These are phyloP conservation scores for Capsicum pubescens DNA, from an alignment of 257 asterid genomes.

Conservation along the genomic window DNA sequence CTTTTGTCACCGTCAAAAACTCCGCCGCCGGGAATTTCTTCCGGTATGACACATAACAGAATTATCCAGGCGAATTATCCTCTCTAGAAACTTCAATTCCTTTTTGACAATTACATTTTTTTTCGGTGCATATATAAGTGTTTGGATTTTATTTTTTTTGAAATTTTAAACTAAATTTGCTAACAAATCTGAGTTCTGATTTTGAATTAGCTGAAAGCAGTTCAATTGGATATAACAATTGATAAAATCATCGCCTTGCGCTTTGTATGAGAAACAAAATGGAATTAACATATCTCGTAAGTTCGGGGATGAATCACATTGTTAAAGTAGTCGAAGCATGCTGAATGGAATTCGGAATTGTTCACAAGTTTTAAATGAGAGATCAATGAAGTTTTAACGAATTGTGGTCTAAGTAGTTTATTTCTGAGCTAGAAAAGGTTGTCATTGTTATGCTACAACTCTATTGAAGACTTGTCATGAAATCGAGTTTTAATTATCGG, in stretches of 20 bases:
- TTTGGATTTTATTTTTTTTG: background rate
- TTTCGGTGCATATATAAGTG: background rate
- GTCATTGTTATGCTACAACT: background rate
- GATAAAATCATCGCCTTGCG: background rate
- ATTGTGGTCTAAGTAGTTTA: background rate
- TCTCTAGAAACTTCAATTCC: slow-evolving; percentile 1
- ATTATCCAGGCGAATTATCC: background rate
- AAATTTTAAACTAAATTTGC: background rate
- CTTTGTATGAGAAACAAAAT: background rate
- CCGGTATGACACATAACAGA: background rate
- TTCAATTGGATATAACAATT: background rate
- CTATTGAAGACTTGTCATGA: background rate
- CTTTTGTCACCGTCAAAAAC: background rate
- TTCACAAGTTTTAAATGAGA: background rate
- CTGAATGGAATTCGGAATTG: background rate
- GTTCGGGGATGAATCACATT: background rate
- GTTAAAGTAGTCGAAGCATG: background rate
- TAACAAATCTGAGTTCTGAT: background rate
- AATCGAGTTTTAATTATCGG: background rate
- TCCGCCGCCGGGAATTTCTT: background rate
- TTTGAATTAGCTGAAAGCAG: background rate
- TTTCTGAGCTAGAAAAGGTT: background rate
- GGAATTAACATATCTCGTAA: background rate
- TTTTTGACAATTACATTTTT: background rate
- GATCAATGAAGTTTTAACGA: background rate